A percentile compares a stretch with the other conserved stretches of the same genome.
These are phyloP conservation scores for Diaporthe nobilis DNA, from an alignment of 2,329 filamentous ascomycete genomes.

Conservation along the genomic window DNA sequence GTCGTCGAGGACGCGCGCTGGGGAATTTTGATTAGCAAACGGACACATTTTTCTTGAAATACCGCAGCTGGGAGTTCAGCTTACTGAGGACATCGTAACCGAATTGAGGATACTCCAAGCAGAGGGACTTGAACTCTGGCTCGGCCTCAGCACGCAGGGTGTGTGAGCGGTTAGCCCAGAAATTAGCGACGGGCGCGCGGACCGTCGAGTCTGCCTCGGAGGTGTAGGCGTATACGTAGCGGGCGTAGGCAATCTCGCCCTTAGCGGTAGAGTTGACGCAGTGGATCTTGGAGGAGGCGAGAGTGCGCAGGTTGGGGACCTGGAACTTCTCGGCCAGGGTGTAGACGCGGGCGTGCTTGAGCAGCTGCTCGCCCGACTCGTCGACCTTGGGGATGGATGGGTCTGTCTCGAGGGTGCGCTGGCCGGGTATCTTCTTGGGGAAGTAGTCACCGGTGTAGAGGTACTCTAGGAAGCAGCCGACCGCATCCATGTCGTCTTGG, in stretches of 20 bases:
- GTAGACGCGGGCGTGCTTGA: constrained; percentile 91
- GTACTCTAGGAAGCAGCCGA: constrained; percentile 85
- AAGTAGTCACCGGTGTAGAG: constrained; percentile 92
- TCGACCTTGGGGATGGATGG: constrained; percentile 76
- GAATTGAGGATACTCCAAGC: constrained; percentile 91
- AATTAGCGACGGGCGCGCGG: constrained; percentile 86
- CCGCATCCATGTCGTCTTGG: constrained; percentile 78
- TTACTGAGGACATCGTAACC: constrained; percentile 91
- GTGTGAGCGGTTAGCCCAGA: constrained; percentile 88
- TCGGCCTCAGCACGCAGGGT: constrained; percentile 88
- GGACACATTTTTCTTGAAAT: background rate
- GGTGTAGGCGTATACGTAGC: constrained; percentile 89
- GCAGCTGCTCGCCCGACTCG: constrained; percentile 83
- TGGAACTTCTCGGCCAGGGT: constrained; percentile 87
- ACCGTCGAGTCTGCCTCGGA: constrained; percentile 77
- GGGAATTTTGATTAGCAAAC: constrained; percentile 43
- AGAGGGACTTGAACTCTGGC: constrained; percentile 85
- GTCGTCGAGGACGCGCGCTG: constrained; percentile 75
- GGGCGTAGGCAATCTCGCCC: constrained; percentile 92
- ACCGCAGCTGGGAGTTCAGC: constrained; percentile 46
- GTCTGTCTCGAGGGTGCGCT: constrained; percentile 79
- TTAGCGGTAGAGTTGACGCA: constrained; percentile 88
- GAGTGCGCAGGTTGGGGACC: constrained; percentile 76
- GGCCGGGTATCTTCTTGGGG: constrained; percentile 74
- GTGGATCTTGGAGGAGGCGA: constrained; percentile 92